Evolutionary conservation across 768 basidiomycete species (phyloP).

Genomic region (Pulveroboletus sp.): DNA sequence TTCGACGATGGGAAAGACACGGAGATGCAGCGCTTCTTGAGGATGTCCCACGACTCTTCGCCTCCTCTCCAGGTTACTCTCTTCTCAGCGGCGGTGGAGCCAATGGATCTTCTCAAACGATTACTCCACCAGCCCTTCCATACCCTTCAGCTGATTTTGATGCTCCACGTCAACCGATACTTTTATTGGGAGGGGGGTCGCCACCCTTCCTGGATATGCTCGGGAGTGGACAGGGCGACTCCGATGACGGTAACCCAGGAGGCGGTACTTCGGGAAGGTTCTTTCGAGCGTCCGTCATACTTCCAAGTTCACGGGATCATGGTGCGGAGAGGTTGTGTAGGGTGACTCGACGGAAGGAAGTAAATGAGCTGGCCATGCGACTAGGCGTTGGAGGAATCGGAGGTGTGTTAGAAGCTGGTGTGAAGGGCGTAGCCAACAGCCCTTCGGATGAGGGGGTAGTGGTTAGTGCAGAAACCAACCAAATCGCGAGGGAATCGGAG

Average conservation of each 20-base stretch:
- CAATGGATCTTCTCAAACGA: slow-evolving; percentile 16
- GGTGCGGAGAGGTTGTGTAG: slow-evolving; percentile 52
- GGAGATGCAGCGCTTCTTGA: slow-evolving; percentile 50
- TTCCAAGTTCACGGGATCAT: slow-evolving; percentile 57
- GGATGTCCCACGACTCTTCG: slow-evolving; percentile 55
- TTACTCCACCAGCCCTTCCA: slow-evolving; percentile 19
- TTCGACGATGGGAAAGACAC: slow-evolving; percentile 70
- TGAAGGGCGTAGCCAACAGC: not conserved
- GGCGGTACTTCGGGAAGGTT: slow-evolving; percentile 33
- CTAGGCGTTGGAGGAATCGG: slow-evolving; percentile 78
- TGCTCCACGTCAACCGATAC: slow-evolving; percentile 19
- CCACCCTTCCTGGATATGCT: slow-evolving; percentile 26
- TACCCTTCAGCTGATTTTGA: slow-evolving; percentile 25
- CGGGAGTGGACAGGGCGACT: slow-evolving; percentile 12
- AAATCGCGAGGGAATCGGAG: slow-evolving; percentile 2
- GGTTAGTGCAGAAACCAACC: slow-evolving; percentile 1
- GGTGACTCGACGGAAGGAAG: slow-evolving; percentile 59
- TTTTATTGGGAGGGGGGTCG: slow-evolving; percentile 20
- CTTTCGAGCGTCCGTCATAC: slow-evolving; percentile 66
- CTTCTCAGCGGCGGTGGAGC: not conserved
- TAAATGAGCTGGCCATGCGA: slow-evolving; percentile 79
- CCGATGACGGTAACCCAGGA: slow-evolving; percentile 15
- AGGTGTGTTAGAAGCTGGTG: slow-evolving; percentile 46
- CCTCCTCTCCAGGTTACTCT: slow-evolving; percentile 20
- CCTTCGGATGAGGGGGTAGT: not conserved